Percentiles rank a stretch among this genome's conserved stretches.
Evolutionary conservation across 805 yeast species (phyloP).

Genomic region (Cyberlindnera xylosilytica): DNA sequence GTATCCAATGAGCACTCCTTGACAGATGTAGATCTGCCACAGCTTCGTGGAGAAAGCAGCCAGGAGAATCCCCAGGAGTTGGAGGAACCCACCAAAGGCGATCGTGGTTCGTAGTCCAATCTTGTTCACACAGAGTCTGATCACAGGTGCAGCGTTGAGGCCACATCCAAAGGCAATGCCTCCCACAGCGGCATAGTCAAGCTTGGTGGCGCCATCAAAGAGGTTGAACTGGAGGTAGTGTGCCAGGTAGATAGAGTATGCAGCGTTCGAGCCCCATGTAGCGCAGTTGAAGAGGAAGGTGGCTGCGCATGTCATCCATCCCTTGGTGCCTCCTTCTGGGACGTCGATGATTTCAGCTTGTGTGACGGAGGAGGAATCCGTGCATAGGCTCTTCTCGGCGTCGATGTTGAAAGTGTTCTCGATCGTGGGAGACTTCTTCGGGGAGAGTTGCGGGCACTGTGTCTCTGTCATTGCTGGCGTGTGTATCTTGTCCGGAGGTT

Average conservation of each 20-base stretch:
- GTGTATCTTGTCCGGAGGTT: not conserved
- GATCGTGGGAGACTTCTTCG: conserved; percentile 2
- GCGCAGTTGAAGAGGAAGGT: conserved; percentile 24
- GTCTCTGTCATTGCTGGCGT: not conserved
- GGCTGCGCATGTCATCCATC: conserved; percentile 25
- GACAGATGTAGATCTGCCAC: conserved; percentile 68
- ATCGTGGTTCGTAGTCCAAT: conserved; percentile 44
- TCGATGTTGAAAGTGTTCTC: conserved; percentile 2
- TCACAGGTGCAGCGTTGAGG: conserved; percentile 57
- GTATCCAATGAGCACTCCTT: conserved; percentile 60
- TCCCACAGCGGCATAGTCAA: conserved; percentile 65
- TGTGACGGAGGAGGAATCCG: not conserved
- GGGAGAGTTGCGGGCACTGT: not conserved
- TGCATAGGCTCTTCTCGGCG: conserved; percentile 5
- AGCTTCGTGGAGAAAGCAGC: conserved; percentile 56
- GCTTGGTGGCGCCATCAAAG: conserved; percentile 51
- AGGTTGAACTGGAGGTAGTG: conserved; percentile 47
- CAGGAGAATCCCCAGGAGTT: conserved; percentile 53
- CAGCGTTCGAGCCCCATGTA: conserved; percentile 29
- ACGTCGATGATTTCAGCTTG: conserved; percentile 16
- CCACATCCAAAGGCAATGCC: conserved; percentile 61
- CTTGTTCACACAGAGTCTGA: conserved; percentile 18
- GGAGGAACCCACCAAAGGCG: conserved; percentile 45
- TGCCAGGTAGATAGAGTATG: conserved; percentile 59
- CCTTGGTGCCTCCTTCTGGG: conserved; percentile 27